Evolutionary conservation across 2,329 filamentous ascomycete genomes (phyloP).

Genomic region (Hymenoscyphus infarciens): DNA sequence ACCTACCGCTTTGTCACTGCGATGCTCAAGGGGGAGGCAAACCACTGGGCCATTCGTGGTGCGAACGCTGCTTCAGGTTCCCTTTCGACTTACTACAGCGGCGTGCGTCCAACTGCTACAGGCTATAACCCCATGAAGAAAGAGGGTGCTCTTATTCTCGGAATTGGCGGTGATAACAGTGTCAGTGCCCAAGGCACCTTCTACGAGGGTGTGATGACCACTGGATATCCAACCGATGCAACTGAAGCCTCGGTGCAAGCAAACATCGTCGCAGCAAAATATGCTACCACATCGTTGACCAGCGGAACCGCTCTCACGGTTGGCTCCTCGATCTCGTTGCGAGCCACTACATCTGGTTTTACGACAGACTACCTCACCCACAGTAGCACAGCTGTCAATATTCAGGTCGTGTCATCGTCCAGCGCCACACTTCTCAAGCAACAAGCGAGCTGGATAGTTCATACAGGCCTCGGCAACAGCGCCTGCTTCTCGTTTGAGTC

Average conservation of each 20-base stretch:
- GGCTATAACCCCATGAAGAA: constrained; percentile 60
- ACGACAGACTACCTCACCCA: constrained; percentile 54
- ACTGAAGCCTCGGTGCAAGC: constrained; percentile 57
- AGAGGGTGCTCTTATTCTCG: constrained; percentile 64
- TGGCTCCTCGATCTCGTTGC: constrained; percentile 51
- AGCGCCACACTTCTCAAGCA: constrained; percentile 48
- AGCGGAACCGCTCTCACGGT: constrained; percentile 46
- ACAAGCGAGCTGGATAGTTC: constrained; percentile 51
- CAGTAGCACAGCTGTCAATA: constrained; percentile 48
- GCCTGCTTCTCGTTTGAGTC: constrained; percentile 61
- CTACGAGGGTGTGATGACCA: constrained; percentile 63
- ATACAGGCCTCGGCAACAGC: constrained; percentile 52
- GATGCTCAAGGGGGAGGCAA: constrained; percentile 52
- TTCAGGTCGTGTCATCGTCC: constrained; percentile 50
- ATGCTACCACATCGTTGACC: constrained; percentile 46
- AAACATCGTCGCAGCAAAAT: constrained; percentile 57
- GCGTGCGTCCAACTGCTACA: constrained; percentile 46
- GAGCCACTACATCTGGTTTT: constrained; percentile 52
- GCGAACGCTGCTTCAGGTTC: constrained; percentile 51
- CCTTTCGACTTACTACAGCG: constrained; percentile 57
- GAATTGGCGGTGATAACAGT: constrained; percentile 62
- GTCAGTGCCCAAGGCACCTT: constrained; percentile 58
- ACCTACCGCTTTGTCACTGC: constrained; percentile 54
- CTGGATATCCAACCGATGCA: constrained; percentile 56
- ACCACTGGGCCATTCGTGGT: constrained; percentile 58